Base-by-base conservation (phyloP, 805 yeast species). In the Candida orba region DNA sequence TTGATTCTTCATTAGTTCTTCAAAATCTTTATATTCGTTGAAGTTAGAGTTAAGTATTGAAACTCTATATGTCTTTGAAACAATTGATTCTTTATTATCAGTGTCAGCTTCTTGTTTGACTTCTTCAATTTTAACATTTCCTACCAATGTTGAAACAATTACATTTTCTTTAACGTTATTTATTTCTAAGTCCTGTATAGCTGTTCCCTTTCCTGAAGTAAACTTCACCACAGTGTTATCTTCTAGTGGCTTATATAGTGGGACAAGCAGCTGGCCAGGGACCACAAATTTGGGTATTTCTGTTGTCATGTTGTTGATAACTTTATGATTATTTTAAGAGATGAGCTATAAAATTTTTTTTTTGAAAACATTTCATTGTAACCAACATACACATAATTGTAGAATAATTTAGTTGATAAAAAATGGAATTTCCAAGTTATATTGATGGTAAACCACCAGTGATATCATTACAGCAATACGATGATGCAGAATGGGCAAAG, bases 241-340 rank as follows among this genome's bases (percentile, higher is more conserved):
- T 22, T 40, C 46, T 12, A 35, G 24, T 15, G 46, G 46, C 14
- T 43, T 69, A 52, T 66, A 71, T 7, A 71, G 65, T 1, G 93
- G 90, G 17, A 79, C 73, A 22, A 88, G 68, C 35, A 81, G 75
- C 53, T 88, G 95, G 0, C 96, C 96, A 1, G 96, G 96, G n/a
- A 81, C 69, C 3, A 75, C 86, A 32, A 60, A 58, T 29, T 67
- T 63, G 18, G 82, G 81, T 37, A 72, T 54, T 13, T 57, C 54
- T 4, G 36, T 37, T 4, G 36, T 37, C 44, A 40, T 20, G 5
- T 44, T 25, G 17, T 13, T 18, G 22, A 7, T n/a, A 14, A 10
- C 7, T 13, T 30, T 12, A 8, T 20, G 17, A n/a, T 38, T 8
- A n/a, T 14, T 17, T 8, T 20, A 12, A 10, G 38, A 32, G 37